Conservation (phyloP, 148 eudicot genomes). For the Gaultheria prostrata region DNA sequence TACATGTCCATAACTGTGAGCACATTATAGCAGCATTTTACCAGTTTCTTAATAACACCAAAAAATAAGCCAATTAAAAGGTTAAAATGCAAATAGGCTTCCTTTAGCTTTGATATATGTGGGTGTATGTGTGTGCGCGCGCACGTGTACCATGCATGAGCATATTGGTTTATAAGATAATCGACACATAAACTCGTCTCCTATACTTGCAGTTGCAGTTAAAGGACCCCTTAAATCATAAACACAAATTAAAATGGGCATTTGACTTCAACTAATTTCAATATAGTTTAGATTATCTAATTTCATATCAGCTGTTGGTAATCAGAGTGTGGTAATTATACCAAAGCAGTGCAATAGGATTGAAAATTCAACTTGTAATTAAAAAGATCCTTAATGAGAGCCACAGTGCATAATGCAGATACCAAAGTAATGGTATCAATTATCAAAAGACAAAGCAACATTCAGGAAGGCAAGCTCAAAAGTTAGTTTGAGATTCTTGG, state of each 20-base stretch:
- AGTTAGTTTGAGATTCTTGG: not conserved
- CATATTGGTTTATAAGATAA: not conserved
- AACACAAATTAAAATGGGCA: not conserved
- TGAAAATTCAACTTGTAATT: not conserved
- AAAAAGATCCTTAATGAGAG: not conserved
- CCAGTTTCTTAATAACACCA: not conserved
- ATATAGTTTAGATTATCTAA: not conserved
- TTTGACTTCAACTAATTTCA: not conserved
- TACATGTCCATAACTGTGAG: not conserved
- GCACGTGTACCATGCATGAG: not conserved
- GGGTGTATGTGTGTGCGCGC: no score
- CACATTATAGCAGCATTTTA: not conserved
- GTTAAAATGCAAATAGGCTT: not conserved
- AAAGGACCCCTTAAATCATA: not conserved
- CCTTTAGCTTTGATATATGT: not conserved
- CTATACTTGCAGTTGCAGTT: not conserved
- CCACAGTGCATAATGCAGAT: not conserved
- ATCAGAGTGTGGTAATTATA: not conserved
- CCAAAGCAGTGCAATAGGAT: not conserved
- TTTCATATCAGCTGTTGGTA: not conserved
- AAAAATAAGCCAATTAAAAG: conserved; percentile 3
- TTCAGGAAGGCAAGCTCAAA: not conserved
- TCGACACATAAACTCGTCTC: not conserved
- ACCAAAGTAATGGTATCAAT: not conserved
- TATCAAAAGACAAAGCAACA: conserved; percentile 1